Base-by-base conservation (phyloP, 23 red algal genomes). In the Pyropia yezoensis region DNA sequence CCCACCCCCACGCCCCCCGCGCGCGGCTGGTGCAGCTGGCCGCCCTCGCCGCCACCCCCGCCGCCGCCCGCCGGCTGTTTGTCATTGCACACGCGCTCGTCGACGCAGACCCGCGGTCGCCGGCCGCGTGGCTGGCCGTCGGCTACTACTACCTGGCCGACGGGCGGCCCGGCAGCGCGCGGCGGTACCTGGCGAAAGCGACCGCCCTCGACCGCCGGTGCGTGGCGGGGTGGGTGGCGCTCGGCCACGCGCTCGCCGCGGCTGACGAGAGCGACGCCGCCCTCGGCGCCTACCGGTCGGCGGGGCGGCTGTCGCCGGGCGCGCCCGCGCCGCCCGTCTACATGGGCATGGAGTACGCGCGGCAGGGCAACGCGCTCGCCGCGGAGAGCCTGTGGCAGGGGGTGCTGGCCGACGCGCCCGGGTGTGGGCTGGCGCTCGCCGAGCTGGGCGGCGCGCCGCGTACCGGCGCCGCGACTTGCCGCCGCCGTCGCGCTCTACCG, bases 191-290 rank as follows among this genome's bases (percentile, higher is more conserved):
- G 14, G 80, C 75, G 16, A 96, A 96, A 39, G 85, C 84, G 23
- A 96, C 92, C 54, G 59, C 61, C 3, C 33, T 96, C 18, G 71
- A 90, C 54, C 63, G 52, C 32, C 82, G 63, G 49, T 57, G 86
- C 14, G 80, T 65, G 11, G 70, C 63, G 1, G 85, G 77, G 1
- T 96, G 92, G 92, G 66, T 96, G 15, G 92, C 84, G 20, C 64
- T 85, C 60, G 92, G 92, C 18, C 92, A 96, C 50, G 78, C 81
- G 30, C 87, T 96, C 63, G 85, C 74, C 21, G 71, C 70, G 50
- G 71, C 75, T 30, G 84, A 96, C 65, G 92, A 96, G 55, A 80
- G 79, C 60, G 92, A 96, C 54, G 79, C 87, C 60, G 92, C 92
- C 25, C 69, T 96, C 65, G 83, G 79, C 14, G 76, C 92, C 23